Percentiles rank a stretch among this genome's conserved stretches.
Conservation (phyloP, 148 eudicot genomes). For the Mesembryanthemum crystallinum region DNA sequence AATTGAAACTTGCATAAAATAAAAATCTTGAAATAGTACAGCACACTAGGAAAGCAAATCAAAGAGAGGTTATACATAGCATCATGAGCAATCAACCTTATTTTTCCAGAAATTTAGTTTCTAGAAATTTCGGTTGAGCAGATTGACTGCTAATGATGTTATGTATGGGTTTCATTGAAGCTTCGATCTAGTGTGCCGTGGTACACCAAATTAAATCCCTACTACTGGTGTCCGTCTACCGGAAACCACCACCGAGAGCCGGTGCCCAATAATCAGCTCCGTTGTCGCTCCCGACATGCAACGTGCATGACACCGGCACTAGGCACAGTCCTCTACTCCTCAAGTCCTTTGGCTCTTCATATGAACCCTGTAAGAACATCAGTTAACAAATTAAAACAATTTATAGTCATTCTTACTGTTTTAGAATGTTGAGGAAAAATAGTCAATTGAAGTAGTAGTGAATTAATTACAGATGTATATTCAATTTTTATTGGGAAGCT, state of each 20-base stretch:
- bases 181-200: conserved; percentile 6
- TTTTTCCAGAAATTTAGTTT: conserved; percentile 19
- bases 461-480: too few relatives aligned
- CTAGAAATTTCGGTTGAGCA: conserved; percentile 38
- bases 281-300: conserved; percentile 78
- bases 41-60: conserved; percentile 19
- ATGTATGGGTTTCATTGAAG: conserved; percentile 43
- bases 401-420: too few relatives aligned
- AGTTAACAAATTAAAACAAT: conserved; percentile 3
- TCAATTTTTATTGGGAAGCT: too few relatives aligned
- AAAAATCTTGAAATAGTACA: conserved; percentile 14
- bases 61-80: conserved; percentile 45
- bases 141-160: conserved; percentile 94
- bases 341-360: conserved; percentile 57
- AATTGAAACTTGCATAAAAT: conserved; percentile 13
- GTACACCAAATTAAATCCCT: conserved; percentile 22
- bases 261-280: conserved; percentile 95
- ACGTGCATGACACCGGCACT: conserved; percentile 80
- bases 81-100: conserved; percentile 97
- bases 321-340: conserved; percentile 87
- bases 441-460: too few relatives aligned
- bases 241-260: conserved; percentile 60
- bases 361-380: conserved; percentile 36
- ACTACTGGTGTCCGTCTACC: conserved; percentile 21
- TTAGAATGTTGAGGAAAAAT: too few relatives aligned